Conservation (phyloP, 192 early-diverging fungal genomes). For the Coemansia sp. region DNA sequence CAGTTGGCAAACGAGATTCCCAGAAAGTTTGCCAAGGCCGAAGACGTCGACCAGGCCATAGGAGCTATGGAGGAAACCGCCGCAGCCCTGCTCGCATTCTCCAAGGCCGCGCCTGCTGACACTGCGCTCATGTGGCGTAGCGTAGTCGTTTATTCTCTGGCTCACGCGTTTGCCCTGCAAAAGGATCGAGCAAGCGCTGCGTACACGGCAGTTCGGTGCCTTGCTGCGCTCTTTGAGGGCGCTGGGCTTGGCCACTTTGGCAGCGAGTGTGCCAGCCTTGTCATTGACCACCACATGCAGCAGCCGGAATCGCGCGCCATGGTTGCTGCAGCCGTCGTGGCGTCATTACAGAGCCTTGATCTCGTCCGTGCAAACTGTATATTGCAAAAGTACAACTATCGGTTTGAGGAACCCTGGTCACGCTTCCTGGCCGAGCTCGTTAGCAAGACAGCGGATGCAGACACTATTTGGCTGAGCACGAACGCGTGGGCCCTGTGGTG, state of each 20-base stretch:
- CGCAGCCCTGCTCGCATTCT: slow-evolving; percentile 20
- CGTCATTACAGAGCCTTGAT: slow-evolving; percentile 19
- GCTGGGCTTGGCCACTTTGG: slow-evolving; percentile 17
- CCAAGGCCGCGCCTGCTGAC: neutral
- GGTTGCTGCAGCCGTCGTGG: slow-evolving; percentile 15
- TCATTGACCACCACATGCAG: slow-evolving; percentile 28
- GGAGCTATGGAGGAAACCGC: slow-evolving; percentile 41
- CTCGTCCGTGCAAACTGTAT: slow-evolving; percentile 25
- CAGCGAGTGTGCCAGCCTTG: slow-evolving; percentile 27
- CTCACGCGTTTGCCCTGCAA: slow-evolving; percentile 23
- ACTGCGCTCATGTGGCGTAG: slow-evolving; percentile 10
- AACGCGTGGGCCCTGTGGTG: slow-evolving; percentile 14
- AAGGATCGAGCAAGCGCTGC: slow-evolving; percentile 6
- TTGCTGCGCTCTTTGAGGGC: neutral
- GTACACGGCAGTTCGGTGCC: neutral
- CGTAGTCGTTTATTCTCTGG: slow-evolving; percentile 11
- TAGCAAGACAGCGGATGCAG: neutral
- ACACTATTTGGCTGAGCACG: slow-evolving; percentile 22
- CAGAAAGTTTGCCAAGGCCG: slow-evolving; percentile 37
- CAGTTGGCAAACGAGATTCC: slow-evolving; percentile 15
- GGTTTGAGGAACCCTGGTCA: slow-evolving; percentile 33
- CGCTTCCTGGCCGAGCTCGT: slow-evolving; percentile 27
- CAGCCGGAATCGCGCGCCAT: slow-evolving; percentile 8
- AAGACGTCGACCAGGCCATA: slow-evolving; percentile 42
- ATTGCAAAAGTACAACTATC: slow-evolving; percentile 5